phyloP scores from a whole-genome alignment of 495 filamentous ascomycete species.

The Annulohypoxylon bovei region DNA sequence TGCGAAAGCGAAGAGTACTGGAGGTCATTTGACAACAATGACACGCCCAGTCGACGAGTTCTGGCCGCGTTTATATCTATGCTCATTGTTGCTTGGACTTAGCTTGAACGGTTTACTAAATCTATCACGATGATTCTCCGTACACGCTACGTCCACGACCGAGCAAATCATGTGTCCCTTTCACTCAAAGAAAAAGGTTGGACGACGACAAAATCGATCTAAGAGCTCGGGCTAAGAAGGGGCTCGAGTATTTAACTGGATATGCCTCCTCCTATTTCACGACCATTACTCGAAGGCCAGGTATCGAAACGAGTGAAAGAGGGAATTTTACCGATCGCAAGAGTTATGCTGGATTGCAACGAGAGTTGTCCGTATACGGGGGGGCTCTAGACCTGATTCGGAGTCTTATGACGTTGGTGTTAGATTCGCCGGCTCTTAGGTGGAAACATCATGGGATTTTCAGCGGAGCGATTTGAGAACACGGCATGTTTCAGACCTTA shows the following conservation, averaged over 20 bases:
- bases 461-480: background rate
- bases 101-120: background rate
- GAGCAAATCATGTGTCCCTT: background rate
- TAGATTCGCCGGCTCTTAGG: background rate
- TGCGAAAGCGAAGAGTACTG: background rate
- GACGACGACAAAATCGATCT: background rate
- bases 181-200: background rate
- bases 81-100: background rate
- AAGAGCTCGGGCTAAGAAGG: background rate
- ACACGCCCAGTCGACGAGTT: background rate
- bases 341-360: background rate
- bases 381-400: no score
- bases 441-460: background rate
- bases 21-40: constrained; percentile 5
- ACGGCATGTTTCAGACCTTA: background rate
- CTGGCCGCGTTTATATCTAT: background rate
- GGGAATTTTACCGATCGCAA: background rate
- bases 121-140: background rate
- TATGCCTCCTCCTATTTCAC: background rate
- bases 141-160: background rate
- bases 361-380: background rate
- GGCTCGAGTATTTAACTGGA: background rate
- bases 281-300: background rate
- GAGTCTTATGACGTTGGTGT: background rate
- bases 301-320: background rate